Conservation (phyloP, 768 basidiomycete genomes). For the Gyrodon lividus region DNA sequence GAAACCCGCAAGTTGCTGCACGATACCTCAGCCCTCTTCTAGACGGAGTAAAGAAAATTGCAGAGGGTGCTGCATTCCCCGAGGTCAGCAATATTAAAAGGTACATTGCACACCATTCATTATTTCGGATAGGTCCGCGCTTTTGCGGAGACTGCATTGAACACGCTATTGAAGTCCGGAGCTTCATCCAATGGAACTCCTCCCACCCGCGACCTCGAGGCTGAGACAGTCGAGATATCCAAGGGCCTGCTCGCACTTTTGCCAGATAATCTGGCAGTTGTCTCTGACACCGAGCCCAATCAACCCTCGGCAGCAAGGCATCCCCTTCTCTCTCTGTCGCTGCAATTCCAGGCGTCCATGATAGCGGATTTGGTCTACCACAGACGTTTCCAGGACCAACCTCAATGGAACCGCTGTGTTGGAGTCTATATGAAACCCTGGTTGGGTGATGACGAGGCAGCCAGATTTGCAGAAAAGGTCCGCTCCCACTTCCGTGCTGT, state of each 20-base stretch:
- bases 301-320: conserved; percentile 54
- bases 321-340: conserved; percentile 53
- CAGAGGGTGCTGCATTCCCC: conserved; percentile 90
- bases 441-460: conserved; percentile 50
- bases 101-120: conserved; percentile 14
- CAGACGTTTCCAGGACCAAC: conserved; percentile 52
- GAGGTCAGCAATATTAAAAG: conserved; percentile 52
- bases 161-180: conserved; percentile 79
- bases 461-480: conserved; percentile 58
- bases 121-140: conserved; percentile 66
- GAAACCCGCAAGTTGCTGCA: conserved; percentile 86
- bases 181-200: conserved; percentile 74
- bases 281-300: conserved; percentile 44
- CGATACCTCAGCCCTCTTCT: conserved; percentile 84
- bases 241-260: conserved; percentile 59
- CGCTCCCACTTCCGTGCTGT: conserved; percentile 74
- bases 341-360: conserved; percentile 72
- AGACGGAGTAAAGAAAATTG: conserved; percentile 88
- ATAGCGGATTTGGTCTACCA: conserved; percentile 73
- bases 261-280: conserved; percentile 44
- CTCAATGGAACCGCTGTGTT: conserved; percentile 68
- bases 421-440: conserved; percentile 73
- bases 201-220: conserved; percentile 66
- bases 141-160: conserved; percentile 82
- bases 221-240: conserved; percentile 58